A percentile compares a stretch with the other conserved stretches of the same genome.
phyloP scores from a whole-genome alignment of 176 grass and related monocot genomes.

The Poa pratensis region DNA sequence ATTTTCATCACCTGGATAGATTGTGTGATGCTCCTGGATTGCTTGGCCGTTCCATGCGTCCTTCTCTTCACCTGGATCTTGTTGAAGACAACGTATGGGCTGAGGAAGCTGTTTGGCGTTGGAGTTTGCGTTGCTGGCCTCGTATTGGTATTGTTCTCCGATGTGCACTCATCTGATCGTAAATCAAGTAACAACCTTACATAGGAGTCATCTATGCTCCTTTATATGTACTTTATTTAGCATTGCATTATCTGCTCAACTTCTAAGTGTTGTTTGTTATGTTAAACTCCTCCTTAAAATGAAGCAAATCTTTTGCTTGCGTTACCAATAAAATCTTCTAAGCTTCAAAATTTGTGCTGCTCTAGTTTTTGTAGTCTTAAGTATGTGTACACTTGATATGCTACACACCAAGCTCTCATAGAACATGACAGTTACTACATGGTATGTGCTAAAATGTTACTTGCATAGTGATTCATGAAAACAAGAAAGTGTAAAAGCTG shows the following conservation, averaged over 20 bases:
- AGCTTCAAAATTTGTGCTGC: background rate
- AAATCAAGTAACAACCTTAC: conserved; percentile 52
- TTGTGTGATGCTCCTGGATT: conserved; percentile 90
- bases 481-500: no score
- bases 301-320: no score
- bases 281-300: background rate
- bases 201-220: background rate
- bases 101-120: conserved; percentile 71
- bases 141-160: conserved; percentile 76
- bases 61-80: conserved; percentile 83
- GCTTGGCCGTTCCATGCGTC: conserved; percentile 85
- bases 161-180: conserved; percentile 69
- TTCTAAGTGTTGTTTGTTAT: background rate
- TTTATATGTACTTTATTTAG: background rate
- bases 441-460: background rate
- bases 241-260: background rate
- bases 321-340: no score
- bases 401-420: background rate
- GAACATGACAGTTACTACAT: no score
- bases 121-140: conserved; percentile 69
- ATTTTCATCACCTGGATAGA: background rate
- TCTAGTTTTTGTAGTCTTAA: background rate
- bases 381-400: background rate
- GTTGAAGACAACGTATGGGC: conserved; percentile 76
- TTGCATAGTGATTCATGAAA: no score